phyloP scores from a whole-genome alignment of 2,329 filamentous ascomycete species.

The Pseudogymnoascus verrucosus region DNA sequence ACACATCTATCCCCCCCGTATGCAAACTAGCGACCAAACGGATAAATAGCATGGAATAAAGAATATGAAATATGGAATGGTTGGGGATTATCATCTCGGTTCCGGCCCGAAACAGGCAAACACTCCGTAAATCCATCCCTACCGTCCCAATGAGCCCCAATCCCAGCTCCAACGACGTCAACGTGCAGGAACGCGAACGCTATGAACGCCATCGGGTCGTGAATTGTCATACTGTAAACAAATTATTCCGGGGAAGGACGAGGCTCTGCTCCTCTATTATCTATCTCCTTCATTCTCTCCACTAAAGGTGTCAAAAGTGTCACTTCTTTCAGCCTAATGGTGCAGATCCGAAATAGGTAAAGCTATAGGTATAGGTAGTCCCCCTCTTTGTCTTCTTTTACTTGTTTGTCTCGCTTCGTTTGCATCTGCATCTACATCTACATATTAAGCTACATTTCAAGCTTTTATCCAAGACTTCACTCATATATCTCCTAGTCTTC shows the following conservation, averaged over 20 bases:
- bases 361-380: background rate
- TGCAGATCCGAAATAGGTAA: constrained; percentile 1
- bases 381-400: background rate
- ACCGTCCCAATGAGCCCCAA: background rate
- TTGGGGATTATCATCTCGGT: background rate
- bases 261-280: background rate
- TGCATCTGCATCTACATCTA: background rate
- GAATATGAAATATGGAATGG: constrained; percentile 5
- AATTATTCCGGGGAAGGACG: constrained; percentile 2
- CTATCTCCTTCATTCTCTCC: background rate
- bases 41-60: background rate
- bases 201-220: background rate
- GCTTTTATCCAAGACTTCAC: background rate
- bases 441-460: background rate
- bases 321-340: constrained; percentile 3
- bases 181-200: background rate
- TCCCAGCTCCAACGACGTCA: background rate
- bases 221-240: constrained; percentile 3
- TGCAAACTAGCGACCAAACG: background rate
- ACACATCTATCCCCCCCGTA: background rate
- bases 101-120: constrained; percentile 1
- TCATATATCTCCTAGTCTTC: background rate
- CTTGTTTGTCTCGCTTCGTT: background rate
- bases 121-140: background rate
- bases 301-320: constrained; percentile 6